phyloP scores from a whole-genome alignment of 495 filamentous ascomycete species.

The Talaromyces stipitatus region DNA sequence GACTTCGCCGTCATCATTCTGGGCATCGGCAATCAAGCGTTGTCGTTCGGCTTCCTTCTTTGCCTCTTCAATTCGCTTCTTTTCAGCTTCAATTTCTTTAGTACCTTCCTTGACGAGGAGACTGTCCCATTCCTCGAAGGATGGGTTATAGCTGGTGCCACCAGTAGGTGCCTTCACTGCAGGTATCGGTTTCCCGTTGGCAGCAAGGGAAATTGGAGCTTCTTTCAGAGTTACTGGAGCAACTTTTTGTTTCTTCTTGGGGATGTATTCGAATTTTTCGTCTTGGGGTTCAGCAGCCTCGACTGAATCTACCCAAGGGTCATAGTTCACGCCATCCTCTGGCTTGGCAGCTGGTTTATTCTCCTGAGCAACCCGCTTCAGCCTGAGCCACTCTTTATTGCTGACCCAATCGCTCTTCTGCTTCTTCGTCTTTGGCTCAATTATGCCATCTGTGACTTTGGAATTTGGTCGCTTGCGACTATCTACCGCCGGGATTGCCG shows the following conservation, averaged over 20 bases:
- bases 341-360: constrained; percentile 52
- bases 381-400: constrained; percentile 66
- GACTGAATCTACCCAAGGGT: constrained; percentile 64
- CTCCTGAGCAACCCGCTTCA: constrained; percentile 69
- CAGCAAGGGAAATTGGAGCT: constrained; percentile 70
- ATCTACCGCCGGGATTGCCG: constrained; percentile 68
- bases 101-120: constrained; percentile 65
- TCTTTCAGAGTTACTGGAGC: constrained; percentile 70
- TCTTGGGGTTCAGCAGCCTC: constrained; percentile 36
- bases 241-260: constrained; percentile 54
- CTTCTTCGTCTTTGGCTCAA: constrained; percentile 60
- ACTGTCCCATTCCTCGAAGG: constrained; percentile 72
- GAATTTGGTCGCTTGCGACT: constrained; percentile 61
- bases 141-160: constrained; percentile 86
- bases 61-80: constrained; percentile 62
- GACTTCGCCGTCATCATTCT: constrained; percentile 58
- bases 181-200: constrained; percentile 66
- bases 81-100: constrained; percentile 72
- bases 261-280: constrained; percentile 51
- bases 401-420: constrained; percentile 67
- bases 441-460: constrained; percentile 56
- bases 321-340: constrained; percentile 50
- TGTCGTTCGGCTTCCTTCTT: constrained; percentile 52
- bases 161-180: constrained; percentile 72
- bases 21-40: constrained; percentile 47